Evolutionary conservation across 257 asterid genomes (phyloP).

Genomic region (Knoxia roxburghii): DNA sequence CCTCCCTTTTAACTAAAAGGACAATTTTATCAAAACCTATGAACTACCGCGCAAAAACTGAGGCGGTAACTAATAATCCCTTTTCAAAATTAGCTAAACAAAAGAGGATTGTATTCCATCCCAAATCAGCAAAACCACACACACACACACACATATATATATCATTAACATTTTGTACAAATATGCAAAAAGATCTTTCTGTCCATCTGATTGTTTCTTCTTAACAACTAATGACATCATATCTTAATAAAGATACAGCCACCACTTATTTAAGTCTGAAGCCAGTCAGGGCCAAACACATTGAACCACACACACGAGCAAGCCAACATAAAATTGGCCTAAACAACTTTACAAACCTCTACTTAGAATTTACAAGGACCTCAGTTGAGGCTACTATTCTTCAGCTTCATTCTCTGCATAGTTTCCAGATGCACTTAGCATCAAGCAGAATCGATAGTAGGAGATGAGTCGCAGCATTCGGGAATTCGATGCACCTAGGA

Average conservation of each 20-base stretch:
- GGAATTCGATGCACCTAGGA: conserved; percentile 9
- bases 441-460: conserved; percentile 36
- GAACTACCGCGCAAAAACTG: too few relatives aligned
- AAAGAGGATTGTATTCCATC: too few relatives aligned
- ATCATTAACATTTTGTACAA: neutral
- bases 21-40: too few relatives aligned
- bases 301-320: neutral
- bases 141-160: too few relatives aligned
- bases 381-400: conserved; percentile 1
- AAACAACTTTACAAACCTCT: neutral
- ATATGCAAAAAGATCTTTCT: neutral
- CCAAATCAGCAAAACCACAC: too few relatives aligned
- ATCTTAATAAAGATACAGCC: neutral
- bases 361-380: neutral
- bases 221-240: neutral
- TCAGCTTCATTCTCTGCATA: conserved; percentile 18
- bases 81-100: too few relatives aligned
- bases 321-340: conserved; percentile 10
- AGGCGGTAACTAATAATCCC: too few relatives aligned
- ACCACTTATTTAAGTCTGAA: neutral
- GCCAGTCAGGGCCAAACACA: neutral
- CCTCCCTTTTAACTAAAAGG: too few relatives aligned
- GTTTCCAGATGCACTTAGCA: conserved; percentile 33
- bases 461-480: conserved; percentile 25
- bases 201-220: neutral